Evolutionary conservation across 176 grass and related monocot species (phyloP).

Genomic region (Oryza punctata): DNA sequence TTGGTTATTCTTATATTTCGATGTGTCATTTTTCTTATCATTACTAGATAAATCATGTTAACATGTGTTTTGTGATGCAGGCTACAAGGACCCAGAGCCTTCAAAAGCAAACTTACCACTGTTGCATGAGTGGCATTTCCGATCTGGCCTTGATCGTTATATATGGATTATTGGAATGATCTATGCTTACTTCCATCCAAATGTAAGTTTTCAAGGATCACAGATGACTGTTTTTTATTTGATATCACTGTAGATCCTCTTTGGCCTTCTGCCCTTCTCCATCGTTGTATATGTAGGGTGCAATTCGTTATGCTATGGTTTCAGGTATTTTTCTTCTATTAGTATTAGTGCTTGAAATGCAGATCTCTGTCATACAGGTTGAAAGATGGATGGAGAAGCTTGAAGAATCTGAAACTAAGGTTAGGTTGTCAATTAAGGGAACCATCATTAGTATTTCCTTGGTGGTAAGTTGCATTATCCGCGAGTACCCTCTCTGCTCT

Average conservation of each 20-base stretch:
- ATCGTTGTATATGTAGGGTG: not conserved
- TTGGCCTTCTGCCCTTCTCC: not conserved
- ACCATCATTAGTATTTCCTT: slow-evolving; percentile 45
- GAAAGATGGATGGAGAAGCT: slow-evolving; percentile 53
- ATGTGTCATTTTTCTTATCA: slow-evolving; percentile 5
- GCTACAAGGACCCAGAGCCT: slow-evolving; percentile 70
- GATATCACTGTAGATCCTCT: not conserved
- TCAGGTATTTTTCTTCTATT: not conserved
- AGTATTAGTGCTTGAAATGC: not conserved
- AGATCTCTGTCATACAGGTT: slow-evolving; percentile 33
- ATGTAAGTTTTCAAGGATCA: slow-evolving; percentile 48
- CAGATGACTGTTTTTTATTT: not conserved
- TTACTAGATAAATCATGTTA: not conserved
- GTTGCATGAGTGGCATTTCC: slow-evolving; percentile 88
- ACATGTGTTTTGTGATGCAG: slow-evolving; percentile 35
- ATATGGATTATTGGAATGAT: slow-evolving; percentile 96
- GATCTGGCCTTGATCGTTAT: slow-evolving; percentile 86
- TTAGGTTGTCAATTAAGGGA: slow-evolving; percentile 47
- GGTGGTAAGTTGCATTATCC: slow-evolving; percentile 26
- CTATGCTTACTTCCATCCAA: slow-evolving; percentile 87
- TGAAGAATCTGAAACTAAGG: slow-evolving; percentile 42
- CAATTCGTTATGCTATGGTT: not conserved
- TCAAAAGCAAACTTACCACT: slow-evolving; percentile 61
- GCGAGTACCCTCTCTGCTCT: not conserved
- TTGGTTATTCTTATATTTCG: slow-evolving; percentile 30